These are phyloP conservation scores for Cercospora janseana DNA, from an alignment of 2,329 filamentous ascomycete species.

Conservation along the genomic window DNA sequence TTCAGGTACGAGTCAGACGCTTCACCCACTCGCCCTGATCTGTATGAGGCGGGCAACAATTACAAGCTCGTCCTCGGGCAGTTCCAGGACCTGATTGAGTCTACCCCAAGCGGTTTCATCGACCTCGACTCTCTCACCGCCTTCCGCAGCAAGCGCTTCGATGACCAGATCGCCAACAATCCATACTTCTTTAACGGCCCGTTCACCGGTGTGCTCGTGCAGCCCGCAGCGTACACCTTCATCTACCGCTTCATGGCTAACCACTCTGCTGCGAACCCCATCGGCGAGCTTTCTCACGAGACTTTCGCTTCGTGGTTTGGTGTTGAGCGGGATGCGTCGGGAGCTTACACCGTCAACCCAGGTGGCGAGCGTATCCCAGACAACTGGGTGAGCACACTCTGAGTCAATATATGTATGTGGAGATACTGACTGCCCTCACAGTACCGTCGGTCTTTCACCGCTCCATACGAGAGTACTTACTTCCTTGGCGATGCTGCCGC, in stretches of 20 bases:
- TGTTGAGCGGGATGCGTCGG: slow-evolving; percentile 23
- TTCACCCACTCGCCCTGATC: slow-evolving; percentile 37
- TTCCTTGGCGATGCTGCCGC: slow-evolving; percentile 27
- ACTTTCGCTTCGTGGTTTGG: slow-evolving; percentile 30
- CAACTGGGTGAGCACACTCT: too few relatives aligned
- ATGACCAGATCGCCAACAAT: slow-evolving; percentile 32
- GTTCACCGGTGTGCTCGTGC: slow-evolving; percentile 22
- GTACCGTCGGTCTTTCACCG: slow-evolving; percentile 31
- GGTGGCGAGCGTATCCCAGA: slow-evolving; percentile 30
- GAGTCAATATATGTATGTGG: too few relatives aligned
- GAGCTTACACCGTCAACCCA: slow-evolving; percentile 23
- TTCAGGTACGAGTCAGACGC: slow-evolving; percentile 38
- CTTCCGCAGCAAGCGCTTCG: slow-evolving; percentile 25
- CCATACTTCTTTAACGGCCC: slow-evolving; percentile 31
- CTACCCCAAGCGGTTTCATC: slow-evolving; percentile 24
- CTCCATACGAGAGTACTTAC: slow-evolving; percentile 37
- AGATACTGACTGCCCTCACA: too few relatives aligned
- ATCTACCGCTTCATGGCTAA: slow-evolving; percentile 36
- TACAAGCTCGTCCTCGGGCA: slow-evolving; percentile 29
- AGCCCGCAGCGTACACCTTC: slow-evolving; percentile 29
- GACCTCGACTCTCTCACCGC: slow-evolving; percentile 22
- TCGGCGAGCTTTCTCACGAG: slow-evolving; percentile 24
- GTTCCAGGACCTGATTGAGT: slow-evolving; percentile 34
- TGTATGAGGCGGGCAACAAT: slow-evolving; percentile 35
- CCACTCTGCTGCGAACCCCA: slow-evolving; percentile 27